Evolutionary conservation across 2,329 filamentous ascomycete species (phyloP).

Genomic region (Alternaria brassicae): DNA sequence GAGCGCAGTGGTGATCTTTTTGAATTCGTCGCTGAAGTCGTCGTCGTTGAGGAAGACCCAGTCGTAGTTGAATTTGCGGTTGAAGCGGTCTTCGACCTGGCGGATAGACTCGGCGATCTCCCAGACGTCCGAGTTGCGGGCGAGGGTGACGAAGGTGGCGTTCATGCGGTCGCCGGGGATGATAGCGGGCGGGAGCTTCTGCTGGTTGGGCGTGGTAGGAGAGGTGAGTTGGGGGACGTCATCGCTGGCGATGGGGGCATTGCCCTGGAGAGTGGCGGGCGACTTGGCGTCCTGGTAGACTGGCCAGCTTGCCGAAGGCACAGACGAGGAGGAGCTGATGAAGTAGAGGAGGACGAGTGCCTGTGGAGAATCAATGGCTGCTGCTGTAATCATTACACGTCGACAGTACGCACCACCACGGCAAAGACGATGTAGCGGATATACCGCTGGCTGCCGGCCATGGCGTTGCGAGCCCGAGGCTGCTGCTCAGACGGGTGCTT

Average conservation of each 20-base stretch:
- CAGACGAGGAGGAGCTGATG: slow-evolving; percentile 69
- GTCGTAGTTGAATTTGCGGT: slow-evolving; percentile 94
- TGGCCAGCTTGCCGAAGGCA: slow-evolving; percentile 48
- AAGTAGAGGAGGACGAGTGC: slow-evolving; percentile 80
- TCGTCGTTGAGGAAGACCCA: slow-evolving; percentile 99
- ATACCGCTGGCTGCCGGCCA: slow-evolving; percentile 76
- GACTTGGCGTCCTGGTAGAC: slow-evolving; percentile 31
- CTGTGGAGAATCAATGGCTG: slow-evolving; percentile 44
- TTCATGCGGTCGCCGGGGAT: slow-evolving; percentile 82
- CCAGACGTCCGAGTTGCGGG: slow-evolving; percentile 93
- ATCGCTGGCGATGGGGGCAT: slow-evolving; percentile 20
- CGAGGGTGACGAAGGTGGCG: slow-evolving; percentile 95
- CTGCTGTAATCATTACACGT: background rate
- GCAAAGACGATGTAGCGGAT: slow-evolving; percentile 77
- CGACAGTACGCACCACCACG: slow-evolving; percentile 68
- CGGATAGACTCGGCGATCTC: slow-evolving; percentile 96
- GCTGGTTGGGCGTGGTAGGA: slow-evolving; percentile 45
- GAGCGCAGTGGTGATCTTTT: slow-evolving; percentile 84
- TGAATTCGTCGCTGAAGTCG: slow-evolving; percentile 92
- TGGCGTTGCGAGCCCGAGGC: slow-evolving; percentile 61
- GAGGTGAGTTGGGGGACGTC: slow-evolving; percentile 20
- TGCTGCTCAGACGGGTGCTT: slow-evolving; percentile 26
- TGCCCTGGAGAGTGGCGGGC: slow-evolving; percentile 22
- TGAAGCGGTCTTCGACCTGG: slow-evolving; percentile 97
- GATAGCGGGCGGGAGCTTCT: slow-evolving; percentile 51